Base-by-base conservation (phyloP, 805 yeast species). In the Yamadazyma scolyti region DNA sequence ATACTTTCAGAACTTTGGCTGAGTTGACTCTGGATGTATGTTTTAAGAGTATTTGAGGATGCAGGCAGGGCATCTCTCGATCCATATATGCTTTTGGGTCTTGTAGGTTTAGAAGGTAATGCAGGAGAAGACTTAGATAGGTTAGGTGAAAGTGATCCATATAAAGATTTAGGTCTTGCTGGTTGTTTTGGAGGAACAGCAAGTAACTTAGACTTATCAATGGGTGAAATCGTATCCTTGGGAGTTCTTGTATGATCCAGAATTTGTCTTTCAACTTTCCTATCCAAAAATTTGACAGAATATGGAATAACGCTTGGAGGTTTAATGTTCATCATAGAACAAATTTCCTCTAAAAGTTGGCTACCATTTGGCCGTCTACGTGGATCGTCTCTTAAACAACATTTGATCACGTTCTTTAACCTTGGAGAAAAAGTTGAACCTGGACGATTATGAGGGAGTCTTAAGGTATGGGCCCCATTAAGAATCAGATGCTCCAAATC, bases 361-460 rank as follows among this genome's bases (percentile, higher is more conserved):
- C 74, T 77, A 3, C 79, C 79, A 37, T 78, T 81, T 6, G 95
- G 95, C 47, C 95, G 70, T 34, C 75, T 65, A 26, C 73, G 63
- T 3, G 93, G 93, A 48, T 82, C 79, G 22, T 69, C 81, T 31
- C 77, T 65, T 38, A 84, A 54, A 45, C 82, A 61, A 35, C 75
- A 76, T 14, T 72, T 64, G 22, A 84, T 80, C 15, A 83, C 54
- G 48, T 79, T 76, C 43, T 77, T 82, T 54, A 84, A 52, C 23
- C 83, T 58, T 18, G 77, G 65, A 17, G 82, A 73, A 49, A 79
- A 84, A 35, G 43, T 48, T 42, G 60, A 63, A 5, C 70, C 61
- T 9, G 61, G 65, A 4, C 48, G 57, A 3, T 88, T 87, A 27
- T 54, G 58, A 17, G 68, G 61, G 23, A 65, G 49, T 13, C 49